Conservation (phyloP, 2,329 filamentous ascomycete genomes). For the Nannizziopsis arthrosporioides region DNA sequence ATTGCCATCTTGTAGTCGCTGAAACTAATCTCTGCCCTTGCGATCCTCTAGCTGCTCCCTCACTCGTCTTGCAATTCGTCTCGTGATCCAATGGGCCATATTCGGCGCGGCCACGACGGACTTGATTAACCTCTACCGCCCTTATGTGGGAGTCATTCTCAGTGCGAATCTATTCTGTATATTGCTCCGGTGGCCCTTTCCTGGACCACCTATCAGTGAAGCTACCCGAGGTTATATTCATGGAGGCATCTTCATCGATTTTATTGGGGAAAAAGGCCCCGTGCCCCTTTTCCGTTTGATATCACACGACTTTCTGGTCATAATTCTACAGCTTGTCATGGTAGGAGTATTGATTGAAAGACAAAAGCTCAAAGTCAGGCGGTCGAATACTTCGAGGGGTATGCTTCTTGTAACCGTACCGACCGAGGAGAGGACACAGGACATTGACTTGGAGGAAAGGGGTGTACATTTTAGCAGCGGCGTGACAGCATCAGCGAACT, state of each 20-base stretch:
- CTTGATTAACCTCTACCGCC: constrained; percentile 39
- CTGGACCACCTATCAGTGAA: constrained; percentile 42
- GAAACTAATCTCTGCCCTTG: constrained; percentile 6
- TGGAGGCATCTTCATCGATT: constrained; percentile 52
- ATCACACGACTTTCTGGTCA: constrained; percentile 30
- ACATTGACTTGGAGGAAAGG: constrained; percentile 49
- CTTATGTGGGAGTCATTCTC: constrained; percentile 45
- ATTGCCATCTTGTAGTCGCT: not conserved
- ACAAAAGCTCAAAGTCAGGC: constrained; percentile 34
- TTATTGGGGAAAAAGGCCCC: constrained; percentile 50
- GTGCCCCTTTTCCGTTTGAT: constrained; percentile 44
- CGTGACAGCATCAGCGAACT: constrained; percentile 12
- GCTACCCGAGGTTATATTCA: constrained; percentile 46
- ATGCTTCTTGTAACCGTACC: constrained; percentile 18
- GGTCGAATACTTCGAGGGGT: constrained; percentile 6
- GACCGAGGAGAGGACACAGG: constrained; percentile 31
- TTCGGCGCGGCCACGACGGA: constrained; percentile 49
- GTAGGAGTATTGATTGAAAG: constrained; percentile 44
- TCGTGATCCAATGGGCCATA: constrained; percentile 42
- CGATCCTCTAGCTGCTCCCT: constrained; percentile 43
- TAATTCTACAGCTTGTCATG: constrained; percentile 47
- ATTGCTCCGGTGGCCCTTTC: constrained; percentile 44
- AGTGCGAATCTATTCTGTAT: constrained; percentile 46
- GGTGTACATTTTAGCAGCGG: constrained; percentile 29
- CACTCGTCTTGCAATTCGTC: constrained; percentile 44